These are phyloP conservation scores for Teratosphaeria viscida DNA, from an alignment of 2,329 filamentous ascomycete species.

Conservation along the genomic window DNA sequence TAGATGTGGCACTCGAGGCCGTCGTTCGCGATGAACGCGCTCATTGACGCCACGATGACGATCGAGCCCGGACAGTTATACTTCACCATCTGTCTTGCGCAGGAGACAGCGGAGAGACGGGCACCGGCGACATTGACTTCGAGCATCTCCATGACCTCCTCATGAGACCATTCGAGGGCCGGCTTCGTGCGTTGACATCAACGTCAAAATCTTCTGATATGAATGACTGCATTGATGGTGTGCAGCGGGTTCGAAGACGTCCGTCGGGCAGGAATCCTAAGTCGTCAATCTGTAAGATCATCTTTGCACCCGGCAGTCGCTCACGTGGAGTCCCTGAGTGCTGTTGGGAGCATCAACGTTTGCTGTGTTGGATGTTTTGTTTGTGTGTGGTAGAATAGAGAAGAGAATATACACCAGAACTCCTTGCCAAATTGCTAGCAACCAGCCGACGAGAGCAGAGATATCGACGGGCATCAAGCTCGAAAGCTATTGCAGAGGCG, in stretches of 20 bases:
- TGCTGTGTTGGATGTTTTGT: background rate
- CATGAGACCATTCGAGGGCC: slow-evolving; percentile 26
- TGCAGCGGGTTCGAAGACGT: too few species aligned
- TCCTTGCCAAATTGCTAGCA: background rate
- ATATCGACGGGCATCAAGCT: background rate
- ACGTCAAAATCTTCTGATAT: too few species aligned
- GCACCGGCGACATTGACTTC: slow-evolving; percentile 41
- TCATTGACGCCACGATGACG: slow-evolving; percentile 42
- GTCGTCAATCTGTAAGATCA: too few species aligned
- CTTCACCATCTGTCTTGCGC: slow-evolving; percentile 38
- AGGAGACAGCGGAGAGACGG: slow-evolving; percentile 38
- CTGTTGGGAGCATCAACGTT: too few species aligned
- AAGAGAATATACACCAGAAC: background rate
- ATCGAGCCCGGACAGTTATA: slow-evolving; percentile 41
- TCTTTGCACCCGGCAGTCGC: too few species aligned
- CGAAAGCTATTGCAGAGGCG: slow-evolving; percentile 1
- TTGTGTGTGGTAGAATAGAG: background rate
- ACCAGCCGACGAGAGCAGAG: background rate
- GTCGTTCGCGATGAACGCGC: slow-evolving; percentile 40
- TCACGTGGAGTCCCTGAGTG: too few species aligned
- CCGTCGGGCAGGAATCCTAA: too few species aligned
- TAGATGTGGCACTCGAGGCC: slow-evolving; percentile 30
- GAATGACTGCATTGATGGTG: too few species aligned
- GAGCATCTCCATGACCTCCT: slow-evolving; percentile 28
- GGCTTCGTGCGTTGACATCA: slow-evolving; percentile 7